A percentile compares a stretch with the other conserved stretches of the same genome.
Evolutionary conservation across 176 grass and related monocot genomes (phyloP).

Genomic region (Cocos nucifera): DNA sequence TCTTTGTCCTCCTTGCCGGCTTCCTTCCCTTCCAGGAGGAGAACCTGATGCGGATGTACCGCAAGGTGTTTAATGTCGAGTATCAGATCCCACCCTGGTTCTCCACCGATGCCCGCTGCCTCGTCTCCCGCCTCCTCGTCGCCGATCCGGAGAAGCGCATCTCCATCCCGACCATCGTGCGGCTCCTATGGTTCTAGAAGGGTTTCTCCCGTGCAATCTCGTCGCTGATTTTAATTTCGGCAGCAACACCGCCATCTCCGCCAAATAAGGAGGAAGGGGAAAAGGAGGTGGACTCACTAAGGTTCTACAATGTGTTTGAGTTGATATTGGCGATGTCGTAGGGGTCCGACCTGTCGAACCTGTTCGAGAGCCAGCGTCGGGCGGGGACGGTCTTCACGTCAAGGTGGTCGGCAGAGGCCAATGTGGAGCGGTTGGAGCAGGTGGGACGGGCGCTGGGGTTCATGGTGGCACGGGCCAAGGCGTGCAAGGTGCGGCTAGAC

Average conservation of each 20-base stretch:
- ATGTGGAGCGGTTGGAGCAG: conserved; percentile 43
- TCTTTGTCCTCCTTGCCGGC: too few relatives aligned
- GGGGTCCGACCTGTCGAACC: conserved; percentile 79
- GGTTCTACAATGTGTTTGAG: conserved; percentile 90
- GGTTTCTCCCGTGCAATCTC: too few relatives aligned
- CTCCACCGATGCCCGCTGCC: too few relatives aligned
- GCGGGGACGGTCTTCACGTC: conserved; percentile 71
- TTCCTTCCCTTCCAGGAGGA: too few relatives aligned
- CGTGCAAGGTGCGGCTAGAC: conserved; percentile 42
- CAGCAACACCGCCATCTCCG: conserved; percentile 2
- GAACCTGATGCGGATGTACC: too few relatives aligned
- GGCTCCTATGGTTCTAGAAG: too few relatives aligned
- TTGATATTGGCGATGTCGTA: conserved; percentile 90
- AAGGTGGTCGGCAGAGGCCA: conserved; percentile 28
- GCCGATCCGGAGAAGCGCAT: too few relatives aligned
- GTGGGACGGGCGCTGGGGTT: conserved; percentile 41
- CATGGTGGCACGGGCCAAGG: conserved; percentile 1
- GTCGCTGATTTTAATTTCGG: background rate
- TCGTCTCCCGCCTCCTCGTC: too few relatives aligned
- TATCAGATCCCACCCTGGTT: too few relatives aligned
- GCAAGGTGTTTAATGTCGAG: too few relatives aligned
- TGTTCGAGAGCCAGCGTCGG: conserved; percentile 58
- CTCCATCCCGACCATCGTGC: too few relatives aligned
- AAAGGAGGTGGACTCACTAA: conserved; percentile 25
- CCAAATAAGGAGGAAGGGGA: conserved; percentile 3